phyloP scores from a whole-genome alignment of 352 stramenopile genomes.

The Phytophthora megakarya region DNA sequence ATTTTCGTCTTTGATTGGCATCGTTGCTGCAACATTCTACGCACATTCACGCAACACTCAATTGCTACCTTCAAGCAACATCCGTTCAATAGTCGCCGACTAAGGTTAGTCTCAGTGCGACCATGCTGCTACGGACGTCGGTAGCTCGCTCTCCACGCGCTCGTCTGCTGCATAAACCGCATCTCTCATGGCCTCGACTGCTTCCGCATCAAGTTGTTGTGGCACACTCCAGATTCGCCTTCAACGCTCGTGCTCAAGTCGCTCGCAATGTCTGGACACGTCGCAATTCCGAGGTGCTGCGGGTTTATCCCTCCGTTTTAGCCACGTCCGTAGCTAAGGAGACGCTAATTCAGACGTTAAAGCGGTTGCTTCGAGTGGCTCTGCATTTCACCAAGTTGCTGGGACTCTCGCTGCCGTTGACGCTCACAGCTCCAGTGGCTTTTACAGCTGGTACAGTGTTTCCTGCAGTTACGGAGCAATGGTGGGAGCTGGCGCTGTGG shows the following conservation, averaged over 20 bases:
- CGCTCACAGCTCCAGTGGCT: conserved; percentile 48
- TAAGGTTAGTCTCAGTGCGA: no score
- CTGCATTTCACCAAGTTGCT: conserved; percentile 71
- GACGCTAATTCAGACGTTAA: conserved; percentile 42
- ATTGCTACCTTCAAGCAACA: background rate
- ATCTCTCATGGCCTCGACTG: conserved; percentile 27
- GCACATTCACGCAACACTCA: background rate
- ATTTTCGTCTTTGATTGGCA: background rate
- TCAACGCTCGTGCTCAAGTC: conserved; percentile 3
- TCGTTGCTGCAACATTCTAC: background rate
- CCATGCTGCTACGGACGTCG: conserved; percentile 1
- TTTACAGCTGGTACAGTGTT: conserved; percentile 24
- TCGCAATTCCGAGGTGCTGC: conserved; percentile 20
- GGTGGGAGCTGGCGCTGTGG: conserved; percentile 74
- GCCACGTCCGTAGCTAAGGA: conserved; percentile 26
- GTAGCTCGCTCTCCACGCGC: conserved; percentile 9
- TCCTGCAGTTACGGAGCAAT: conserved; percentile 45
- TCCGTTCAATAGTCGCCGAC: background rate
- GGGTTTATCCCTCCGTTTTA: conserved; percentile 34
- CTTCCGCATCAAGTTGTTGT: conserved; percentile 30
- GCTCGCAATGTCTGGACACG: conserved; percentile 30
- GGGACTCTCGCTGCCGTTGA: conserved; percentile 52
- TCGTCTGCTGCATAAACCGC: conserved; percentile 10
- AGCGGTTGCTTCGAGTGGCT: conserved; percentile 49
- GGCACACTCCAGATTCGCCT: conserved; percentile 9